phyloP scores from a whole-genome alignment of 1,284 basidiomycete genomes.

The Boletellus deceptivus region DNA sequence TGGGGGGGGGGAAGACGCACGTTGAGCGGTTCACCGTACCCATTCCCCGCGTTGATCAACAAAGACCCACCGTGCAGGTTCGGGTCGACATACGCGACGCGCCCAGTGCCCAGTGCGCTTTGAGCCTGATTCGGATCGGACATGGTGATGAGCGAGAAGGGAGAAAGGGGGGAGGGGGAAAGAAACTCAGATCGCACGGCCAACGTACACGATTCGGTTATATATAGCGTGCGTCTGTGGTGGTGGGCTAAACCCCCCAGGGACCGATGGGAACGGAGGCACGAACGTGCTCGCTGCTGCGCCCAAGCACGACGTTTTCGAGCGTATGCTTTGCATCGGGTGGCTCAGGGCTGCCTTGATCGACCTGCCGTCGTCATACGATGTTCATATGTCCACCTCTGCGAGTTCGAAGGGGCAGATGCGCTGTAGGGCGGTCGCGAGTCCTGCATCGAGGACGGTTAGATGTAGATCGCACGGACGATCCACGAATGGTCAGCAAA shows the following conservation, averaged over 20 bases:
- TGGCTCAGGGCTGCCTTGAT: neutral
- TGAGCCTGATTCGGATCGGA: too few species aligned
- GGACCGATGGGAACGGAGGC: neutral
- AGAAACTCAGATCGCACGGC: neutral
- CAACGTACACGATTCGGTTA: neutral
- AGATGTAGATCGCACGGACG: too few species aligned
- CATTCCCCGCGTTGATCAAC: slow-evolving; percentile 47
- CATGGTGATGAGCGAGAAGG: too few species aligned
- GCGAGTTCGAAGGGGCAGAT: neutral
- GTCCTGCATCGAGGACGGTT: too few species aligned
- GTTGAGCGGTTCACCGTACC: slow-evolving; percentile 60
- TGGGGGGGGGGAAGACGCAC: slow-evolving; percentile 34
- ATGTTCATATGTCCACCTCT: too few species aligned
- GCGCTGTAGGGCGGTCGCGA: too few species aligned
- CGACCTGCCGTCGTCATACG: neutral
- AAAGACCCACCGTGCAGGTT: slow-evolving; percentile 48
- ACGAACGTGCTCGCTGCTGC: slow-evolving; percentile 3
- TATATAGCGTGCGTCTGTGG: neutral
- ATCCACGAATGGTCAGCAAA: too few species aligned
- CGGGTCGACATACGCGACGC: slow-evolving; percentile 46
- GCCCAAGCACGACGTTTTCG: neutral
- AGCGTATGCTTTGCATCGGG: neutral
- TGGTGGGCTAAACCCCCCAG: too few species aligned
- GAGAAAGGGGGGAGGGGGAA: too few species aligned
- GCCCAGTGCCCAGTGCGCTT: neutral